These are phyloP conservation scores for Coccomyxa sp. DNA, from an alignment of 139 green algal species.

Conservation along the genomic window DNA sequence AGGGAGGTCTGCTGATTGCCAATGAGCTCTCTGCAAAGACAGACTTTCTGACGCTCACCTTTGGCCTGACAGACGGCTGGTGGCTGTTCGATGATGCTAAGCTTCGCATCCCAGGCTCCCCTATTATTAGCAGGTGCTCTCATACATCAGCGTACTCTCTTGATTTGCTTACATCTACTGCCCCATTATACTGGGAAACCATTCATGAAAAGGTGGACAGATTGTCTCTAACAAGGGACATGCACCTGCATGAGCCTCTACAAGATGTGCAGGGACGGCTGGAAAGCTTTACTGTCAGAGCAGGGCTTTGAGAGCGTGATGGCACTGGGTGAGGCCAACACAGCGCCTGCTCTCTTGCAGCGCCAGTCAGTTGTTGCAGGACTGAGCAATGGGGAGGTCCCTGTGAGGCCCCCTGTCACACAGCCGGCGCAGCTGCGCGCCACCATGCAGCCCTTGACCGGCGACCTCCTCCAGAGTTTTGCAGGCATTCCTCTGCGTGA, in stretches of 20 bases:
- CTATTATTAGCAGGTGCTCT: constrained; percentile 13
- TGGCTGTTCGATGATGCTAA: constrained; percentile 8
- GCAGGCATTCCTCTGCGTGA: not conserved
- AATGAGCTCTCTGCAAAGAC: constrained; percentile 9
- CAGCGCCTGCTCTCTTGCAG: not conserved
- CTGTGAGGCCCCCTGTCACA: too few relatives aligned
- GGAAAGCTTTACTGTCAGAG: constrained; percentile 1
- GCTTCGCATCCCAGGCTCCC: constrained; percentile 7
- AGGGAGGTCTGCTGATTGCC: constrained; percentile 11
- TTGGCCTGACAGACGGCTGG: constrained; percentile 16
- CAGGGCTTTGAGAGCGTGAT: constrained; percentile 2
- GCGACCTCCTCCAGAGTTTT: not conserved
- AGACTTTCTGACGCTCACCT: constrained; percentile 17
- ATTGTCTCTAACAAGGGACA: too few relatives aligned
- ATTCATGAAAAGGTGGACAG: too few relatives aligned
- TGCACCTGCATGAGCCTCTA: too few relatives aligned
- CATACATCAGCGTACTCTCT: too few relatives aligned
- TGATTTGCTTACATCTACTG: too few relatives aligned
- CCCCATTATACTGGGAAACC: too few relatives aligned
- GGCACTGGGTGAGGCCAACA: not conserved
- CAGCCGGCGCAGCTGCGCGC: not conserved
- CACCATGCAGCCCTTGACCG: not conserved
- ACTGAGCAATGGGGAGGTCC: not conserved
- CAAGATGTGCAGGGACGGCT: constrained; percentile 8
- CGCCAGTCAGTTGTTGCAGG: constrained; percentile 5